These are phyloP conservation scores for Chlamydomonas sphaeroides DNA, from an alignment of 139 green algal genomes.

Conservation along the genomic window DNA sequence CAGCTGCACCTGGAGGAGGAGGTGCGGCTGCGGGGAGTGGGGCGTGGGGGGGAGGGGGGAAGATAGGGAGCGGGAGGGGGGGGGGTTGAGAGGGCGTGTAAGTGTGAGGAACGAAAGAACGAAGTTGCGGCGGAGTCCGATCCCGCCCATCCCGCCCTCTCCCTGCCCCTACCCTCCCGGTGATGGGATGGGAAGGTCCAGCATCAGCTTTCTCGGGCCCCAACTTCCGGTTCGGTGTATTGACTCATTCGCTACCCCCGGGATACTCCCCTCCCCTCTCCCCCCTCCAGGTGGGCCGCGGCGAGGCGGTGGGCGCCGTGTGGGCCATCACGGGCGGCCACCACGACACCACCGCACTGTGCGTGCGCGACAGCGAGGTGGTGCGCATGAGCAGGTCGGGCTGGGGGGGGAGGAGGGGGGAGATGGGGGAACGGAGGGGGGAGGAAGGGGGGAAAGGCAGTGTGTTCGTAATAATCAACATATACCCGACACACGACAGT, in stretches of 20 bases:
- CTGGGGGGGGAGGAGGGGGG: slow-evolving; percentile 12
- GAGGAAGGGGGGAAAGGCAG: not conserved
- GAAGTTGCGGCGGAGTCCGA: too few relatives aligned
- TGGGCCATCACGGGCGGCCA: slow-evolving; percentile 67
- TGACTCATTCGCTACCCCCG: not conserved
- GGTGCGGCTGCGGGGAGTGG: not conserved
- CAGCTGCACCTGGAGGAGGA: slow-evolving; percentile 54
- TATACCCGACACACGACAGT: too few relatives aligned
- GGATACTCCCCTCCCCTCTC: not conserved
- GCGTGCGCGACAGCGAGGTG: slow-evolving; percentile 77
- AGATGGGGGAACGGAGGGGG: not conserved
- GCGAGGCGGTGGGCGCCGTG: slow-evolving; percentile 78
- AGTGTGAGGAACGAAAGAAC: too few relatives aligned
- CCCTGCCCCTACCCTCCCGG: too few relatives aligned
- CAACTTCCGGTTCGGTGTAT: not conserved
- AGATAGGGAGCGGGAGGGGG: not conserved
- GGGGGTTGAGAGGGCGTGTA: too few relatives aligned
- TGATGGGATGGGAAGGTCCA: too few relatives aligned
- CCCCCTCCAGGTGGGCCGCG: slow-evolving; percentile 65
- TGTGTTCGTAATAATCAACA: too few relatives aligned
- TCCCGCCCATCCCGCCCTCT: too few relatives aligned
- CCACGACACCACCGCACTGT: slow-evolving; percentile 78
- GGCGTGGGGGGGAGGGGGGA: not conserved
- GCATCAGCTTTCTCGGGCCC: too few relatives aligned
- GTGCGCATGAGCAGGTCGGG: slow-evolving; percentile 76